Evolutionary conservation across 805 yeast species (phyloP).

Genomic region (Sungouiozyma ichnusensis): DNA sequence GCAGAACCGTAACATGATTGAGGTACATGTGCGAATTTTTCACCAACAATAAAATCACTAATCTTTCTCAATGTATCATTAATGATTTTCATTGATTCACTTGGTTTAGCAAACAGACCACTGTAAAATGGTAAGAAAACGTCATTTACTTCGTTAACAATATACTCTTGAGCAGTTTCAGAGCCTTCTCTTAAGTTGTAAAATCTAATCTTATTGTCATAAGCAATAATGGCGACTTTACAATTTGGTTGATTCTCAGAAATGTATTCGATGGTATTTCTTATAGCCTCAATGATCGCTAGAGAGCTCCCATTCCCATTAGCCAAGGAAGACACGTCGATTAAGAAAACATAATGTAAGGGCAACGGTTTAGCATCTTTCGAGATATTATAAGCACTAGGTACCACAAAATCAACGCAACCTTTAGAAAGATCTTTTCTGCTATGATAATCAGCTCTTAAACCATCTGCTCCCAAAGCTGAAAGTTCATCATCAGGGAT

Average conservation of each 20-base stretch:
- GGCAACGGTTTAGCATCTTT: conserved; percentile 34
- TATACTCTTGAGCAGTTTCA: conserved; percentile 46
- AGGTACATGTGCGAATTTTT: conserved; percentile 18
- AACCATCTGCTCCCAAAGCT: conserved; percentile 49
- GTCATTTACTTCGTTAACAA: conserved; percentile 52
- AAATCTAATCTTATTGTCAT: conserved; percentile 61
- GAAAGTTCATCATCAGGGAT: conserved; percentile 60
- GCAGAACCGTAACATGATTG: conserved; percentile 80
- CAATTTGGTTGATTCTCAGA: conserved; percentile 30
- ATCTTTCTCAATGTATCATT: conserved; percentile 52
- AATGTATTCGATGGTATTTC: conserved; percentile 37
- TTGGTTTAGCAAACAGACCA: conserved; percentile 76
- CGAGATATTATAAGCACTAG: conserved; percentile 53
- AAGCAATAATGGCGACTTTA: conserved; percentile 64
- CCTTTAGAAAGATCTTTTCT: conserved; percentile 61
- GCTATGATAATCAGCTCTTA: conserved; percentile 44
- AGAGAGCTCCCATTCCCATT: conserved; percentile 43
- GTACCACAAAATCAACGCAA: conserved; percentile 76
- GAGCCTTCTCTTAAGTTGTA: conserved; percentile 52
- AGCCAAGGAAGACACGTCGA: conserved; percentile 58
- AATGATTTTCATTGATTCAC: conserved; percentile 50
- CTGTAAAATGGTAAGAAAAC: conserved; percentile 62
- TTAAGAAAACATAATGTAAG: conserved; percentile 58
- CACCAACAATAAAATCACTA: conserved; percentile 29
- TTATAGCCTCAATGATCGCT: conserved; percentile 59